These are phyloP conservation scores for Hepatocystis sp. DNA, from an alignment of 169 alveolate genomes.

Conservation along the genomic window DNA sequence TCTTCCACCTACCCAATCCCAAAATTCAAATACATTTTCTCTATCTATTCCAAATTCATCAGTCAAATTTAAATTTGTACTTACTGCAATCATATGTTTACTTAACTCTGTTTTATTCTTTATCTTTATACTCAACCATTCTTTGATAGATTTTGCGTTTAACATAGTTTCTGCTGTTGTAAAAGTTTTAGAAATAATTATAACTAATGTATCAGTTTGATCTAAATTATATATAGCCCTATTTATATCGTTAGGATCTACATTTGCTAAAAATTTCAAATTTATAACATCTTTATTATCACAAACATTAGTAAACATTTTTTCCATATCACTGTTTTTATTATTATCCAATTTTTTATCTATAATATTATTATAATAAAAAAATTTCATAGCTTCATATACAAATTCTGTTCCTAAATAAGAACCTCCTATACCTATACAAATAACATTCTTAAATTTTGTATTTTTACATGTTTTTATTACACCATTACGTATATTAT, in stretches of 20 bases:
- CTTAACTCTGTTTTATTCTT: constrained; percentile 78
- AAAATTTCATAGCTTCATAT: constrained; percentile 93
- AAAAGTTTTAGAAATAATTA: constrained; percentile 98
- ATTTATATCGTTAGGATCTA: constrained; percentile 97
- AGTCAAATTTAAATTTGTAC: constrained; percentile 94
- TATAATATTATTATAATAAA: constrained; percentile 43
- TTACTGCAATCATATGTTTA: constrained; percentile 94
- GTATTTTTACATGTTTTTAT: constrained; percentile 94
- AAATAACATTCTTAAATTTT: constrained; percentile 90
- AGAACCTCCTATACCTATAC: constrained; percentile 99
- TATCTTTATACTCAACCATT: constrained; percentile 90
- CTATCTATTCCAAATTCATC: constrained; percentile 95
- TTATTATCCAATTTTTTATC: constrained; percentile 7
- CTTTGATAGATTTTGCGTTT: constrained; percentile 95
- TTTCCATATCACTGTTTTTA: too few species aligned
- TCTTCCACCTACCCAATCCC: constrained; percentile 99
- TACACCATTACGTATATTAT: constrained; percentile 89
- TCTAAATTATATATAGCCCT: constrained; percentile 94
- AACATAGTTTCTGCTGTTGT: constrained; percentile 99
- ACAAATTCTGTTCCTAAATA: constrained; percentile 97
- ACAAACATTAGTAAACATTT: constrained; percentile 41
- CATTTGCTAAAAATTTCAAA: constrained; percentile 97
- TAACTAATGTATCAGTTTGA: constrained; percentile 83
- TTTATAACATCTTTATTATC: constrained; percentile 79
- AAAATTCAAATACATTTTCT: constrained; percentile 97